Base-by-base conservation (phyloP, 1,284 basidiomycete genomes). In the Austroboletus olivaceoglutinosus region DNA sequence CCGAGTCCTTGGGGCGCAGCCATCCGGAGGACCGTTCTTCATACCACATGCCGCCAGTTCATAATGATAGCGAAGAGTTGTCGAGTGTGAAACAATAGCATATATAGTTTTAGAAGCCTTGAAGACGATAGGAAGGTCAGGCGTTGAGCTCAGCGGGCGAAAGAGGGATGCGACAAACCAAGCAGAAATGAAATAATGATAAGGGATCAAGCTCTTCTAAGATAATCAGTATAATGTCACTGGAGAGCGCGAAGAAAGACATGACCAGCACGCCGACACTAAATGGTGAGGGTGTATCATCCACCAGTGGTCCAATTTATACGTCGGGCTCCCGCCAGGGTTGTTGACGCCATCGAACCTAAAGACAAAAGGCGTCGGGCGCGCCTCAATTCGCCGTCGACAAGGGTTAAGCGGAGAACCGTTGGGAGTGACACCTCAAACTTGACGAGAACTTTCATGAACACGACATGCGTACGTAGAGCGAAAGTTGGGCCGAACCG, bases 1-100 rank as follows among this genome's bases (percentile, higher is more conserved):
- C 49, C 80, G 76, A 27, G 67, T 65, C 22, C 73, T 67, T 15
- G 71, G 69, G 21, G 66, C 60, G 45, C 68, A 62, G 48, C 69
- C 64, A 18, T 72, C 67, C 31, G 70, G 70, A 40, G 73, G 70
- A 1, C 81, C 81, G 55, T 83, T 78, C 56, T 68, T 74, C 77
- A 81, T 78, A 38, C 79, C 80, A 46, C 74, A 70, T n/a, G 74
- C 52, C 16, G 75, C 78, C 30, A 83, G 72, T 56, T 83, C 80
- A 58, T 76, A 74, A 51, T 72, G 73, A 65, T 83, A 83, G 37
- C 73, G 74, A 48, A 83, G 74, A 27, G 72, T 70, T 31, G 77
- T 73, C 56, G 73, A 76, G 33, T 70, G 71, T 64, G 71, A 70
- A 38, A 76, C 72, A 45, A 81, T 70, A 43, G 56, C 61, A 54